A percentile compares a stretch with the other conserved stretches of the same genome.
Evolutionary conservation across 805 yeast genomes (phyloP).

Genomic region (Yarrowia phangngaensis): DNA sequence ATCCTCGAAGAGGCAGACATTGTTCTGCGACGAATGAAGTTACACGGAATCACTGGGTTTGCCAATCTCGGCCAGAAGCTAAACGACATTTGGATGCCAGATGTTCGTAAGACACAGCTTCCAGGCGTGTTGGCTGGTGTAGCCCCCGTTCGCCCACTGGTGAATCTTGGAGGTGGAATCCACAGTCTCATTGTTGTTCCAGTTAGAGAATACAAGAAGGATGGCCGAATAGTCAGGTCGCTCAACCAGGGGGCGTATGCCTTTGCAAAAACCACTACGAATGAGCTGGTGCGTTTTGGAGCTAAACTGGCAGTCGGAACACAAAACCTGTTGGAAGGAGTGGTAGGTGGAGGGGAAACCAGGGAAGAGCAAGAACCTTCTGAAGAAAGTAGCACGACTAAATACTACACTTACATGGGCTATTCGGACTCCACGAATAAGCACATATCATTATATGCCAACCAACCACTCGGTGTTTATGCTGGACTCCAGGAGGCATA

Average conservation of each 20-base stretch:
- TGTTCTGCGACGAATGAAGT: constrained; percentile 53
- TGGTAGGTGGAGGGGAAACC: constrained; percentile 78
- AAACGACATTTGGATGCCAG: constrained; percentile 81
- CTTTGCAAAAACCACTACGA: constrained; percentile 74
- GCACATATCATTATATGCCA: constrained; percentile 50
- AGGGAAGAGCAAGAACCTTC: constrained; percentile 50
- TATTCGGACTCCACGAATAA: constrained; percentile 29
- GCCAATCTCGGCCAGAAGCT: constrained; percentile 54
- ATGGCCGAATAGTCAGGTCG: constrained; percentile 64
- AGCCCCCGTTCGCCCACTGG: constrained; percentile 73
- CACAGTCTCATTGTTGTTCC: constrained; percentile 72
- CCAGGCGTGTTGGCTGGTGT: constrained; percentile 79
- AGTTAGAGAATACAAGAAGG: constrained; percentile 65
- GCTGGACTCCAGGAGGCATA: constrained; percentile 78
- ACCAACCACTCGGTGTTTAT: constrained; percentile 69
- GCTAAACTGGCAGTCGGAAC: constrained; percentile 86
- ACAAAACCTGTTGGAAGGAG: constrained; percentile 70
- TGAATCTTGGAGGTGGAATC: constrained; percentile 74
- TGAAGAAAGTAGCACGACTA: constrained; percentile 36
- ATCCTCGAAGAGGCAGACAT: constrained; percentile 81
- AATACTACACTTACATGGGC: constrained; percentile 30
- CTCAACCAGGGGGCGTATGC: constrained; percentile 69
- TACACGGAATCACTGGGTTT: constrained; percentile 78
- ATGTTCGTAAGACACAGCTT: constrained; percentile 75
- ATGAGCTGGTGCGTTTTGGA: constrained; percentile 75